A percentile compares a stretch with the other conserved stretches of the same genome.
Conservation (phyloP, 2,329 filamentous ascomycete genomes). For the Alternaria burnsii region DNA sequence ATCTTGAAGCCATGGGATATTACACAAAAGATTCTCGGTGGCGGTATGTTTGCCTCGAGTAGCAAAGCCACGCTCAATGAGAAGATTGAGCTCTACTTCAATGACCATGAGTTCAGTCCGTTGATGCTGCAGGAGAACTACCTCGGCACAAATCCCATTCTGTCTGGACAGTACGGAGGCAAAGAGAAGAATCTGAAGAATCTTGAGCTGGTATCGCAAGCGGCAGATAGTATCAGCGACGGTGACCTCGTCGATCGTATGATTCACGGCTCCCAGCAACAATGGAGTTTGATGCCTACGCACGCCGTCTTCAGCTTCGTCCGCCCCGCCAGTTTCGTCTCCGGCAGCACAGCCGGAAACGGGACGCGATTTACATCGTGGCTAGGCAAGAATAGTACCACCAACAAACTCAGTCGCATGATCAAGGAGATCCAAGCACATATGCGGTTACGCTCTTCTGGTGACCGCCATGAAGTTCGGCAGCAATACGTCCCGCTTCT, state of each 20-base stretch:
- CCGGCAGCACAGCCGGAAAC: conserved; percentile 74
- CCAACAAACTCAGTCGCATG: conserved; percentile 74
- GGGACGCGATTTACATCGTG: conserved; percentile 83
- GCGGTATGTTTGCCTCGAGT: conserved; percentile 82
- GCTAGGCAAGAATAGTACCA: conserved; percentile 95
- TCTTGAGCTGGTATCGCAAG: conserved; percentile 86
- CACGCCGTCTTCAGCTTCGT: conserved; percentile 97
- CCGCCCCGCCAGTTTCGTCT: conserved; percentile 83
- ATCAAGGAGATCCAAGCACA: conserved; percentile 96
- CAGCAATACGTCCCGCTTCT: conserved; percentile 92
- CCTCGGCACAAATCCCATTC: conserved; percentile 79
- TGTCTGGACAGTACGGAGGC: conserved; percentile 67
- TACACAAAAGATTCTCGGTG: conserved; percentile 86
- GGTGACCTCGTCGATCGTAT: conserved; percentile 95
- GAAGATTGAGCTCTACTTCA: conserved; percentile 99
- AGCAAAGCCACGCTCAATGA: conserved; percentile 92
- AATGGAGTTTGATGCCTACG: conserved; percentile 97
- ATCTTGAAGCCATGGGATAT: conserved; percentile 99
- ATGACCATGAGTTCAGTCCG: conserved; percentile 97
- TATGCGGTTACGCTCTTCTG: conserved; percentile 90
- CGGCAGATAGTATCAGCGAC: conserved; percentile 95
- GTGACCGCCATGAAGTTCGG: conserved; percentile 90
- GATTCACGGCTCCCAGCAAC: conserved; percentile 98
- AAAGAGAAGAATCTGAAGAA: conserved; percentile 79
- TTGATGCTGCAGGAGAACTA: conserved; percentile 99